phyloP scores from a whole-genome alignment of 768 basidiomycete genomes.

The Xerocomus spinulosus region DNA sequence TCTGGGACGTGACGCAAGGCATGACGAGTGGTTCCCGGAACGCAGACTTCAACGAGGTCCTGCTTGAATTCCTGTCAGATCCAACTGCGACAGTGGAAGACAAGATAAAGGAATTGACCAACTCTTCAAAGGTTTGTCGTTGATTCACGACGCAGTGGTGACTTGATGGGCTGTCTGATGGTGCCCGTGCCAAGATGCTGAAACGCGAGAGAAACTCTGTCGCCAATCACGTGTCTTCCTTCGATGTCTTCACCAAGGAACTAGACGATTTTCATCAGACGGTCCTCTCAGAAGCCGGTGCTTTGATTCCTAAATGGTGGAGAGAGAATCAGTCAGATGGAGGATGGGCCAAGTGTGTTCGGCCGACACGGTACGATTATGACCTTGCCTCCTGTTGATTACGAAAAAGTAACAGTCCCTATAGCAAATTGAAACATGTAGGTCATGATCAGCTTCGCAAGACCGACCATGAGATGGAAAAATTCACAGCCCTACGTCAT shows the following conservation, averaged over 20 bases:
- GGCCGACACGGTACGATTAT: slow-evolving; percentile 1
- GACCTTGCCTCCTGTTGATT: neutral
- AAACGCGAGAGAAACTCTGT: slow-evolving; percentile 8
- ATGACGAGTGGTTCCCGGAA: neutral
- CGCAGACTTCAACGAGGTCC: slow-evolving; percentile 18
- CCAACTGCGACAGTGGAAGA: slow-evolving; percentile 5
- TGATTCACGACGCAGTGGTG: neutral
- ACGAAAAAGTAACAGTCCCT: neutral
- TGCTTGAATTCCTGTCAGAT: slow-evolving; percentile 18
- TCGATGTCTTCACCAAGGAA: slow-evolving; percentile 10
- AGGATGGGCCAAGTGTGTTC: neutral
- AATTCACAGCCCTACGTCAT: neutral
- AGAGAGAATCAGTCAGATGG: neutral
- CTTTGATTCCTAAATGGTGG: neutral
- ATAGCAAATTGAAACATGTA: slow-evolving; percentile 9
- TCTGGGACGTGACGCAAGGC: neutral
- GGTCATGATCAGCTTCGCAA: neutral
- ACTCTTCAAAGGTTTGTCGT: slow-evolving; percentile 5
- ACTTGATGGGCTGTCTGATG: neutral
- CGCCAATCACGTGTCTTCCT: slow-evolving; percentile 6
- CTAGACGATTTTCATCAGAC: slow-evolving; percentile 2
- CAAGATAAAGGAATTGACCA: slow-evolving; percentile 13
- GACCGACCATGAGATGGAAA: neutral
- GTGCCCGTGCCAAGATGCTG: slow-evolving; percentile 15
- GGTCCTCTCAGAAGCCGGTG: neutral